Conservation (phyloP, 2,329 filamentous ascomycete genomes). For the Fusarium buxicola region DNA sequence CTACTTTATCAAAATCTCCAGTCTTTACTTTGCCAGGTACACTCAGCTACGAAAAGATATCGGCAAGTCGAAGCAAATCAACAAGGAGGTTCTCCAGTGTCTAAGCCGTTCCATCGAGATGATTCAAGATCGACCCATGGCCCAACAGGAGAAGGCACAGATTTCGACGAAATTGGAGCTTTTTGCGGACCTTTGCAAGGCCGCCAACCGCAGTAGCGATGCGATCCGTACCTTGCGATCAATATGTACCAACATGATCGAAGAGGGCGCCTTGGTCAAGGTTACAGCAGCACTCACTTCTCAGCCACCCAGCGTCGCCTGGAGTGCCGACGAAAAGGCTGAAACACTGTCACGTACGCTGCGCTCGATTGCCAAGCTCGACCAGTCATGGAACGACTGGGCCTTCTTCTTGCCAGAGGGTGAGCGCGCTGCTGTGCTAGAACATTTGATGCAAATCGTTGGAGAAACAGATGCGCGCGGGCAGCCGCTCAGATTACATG, state of each 20-base stretch:
- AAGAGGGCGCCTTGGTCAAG: conserved; percentile 65
- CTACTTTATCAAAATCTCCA: conserved; percentile 75
- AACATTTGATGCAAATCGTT: conserved; percentile 68
- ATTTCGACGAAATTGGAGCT: conserved; percentile 74
- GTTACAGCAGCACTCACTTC: conserved; percentile 63
- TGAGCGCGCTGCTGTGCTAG: conserved; percentile 68
- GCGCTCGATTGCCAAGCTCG: conserved; percentile 69
- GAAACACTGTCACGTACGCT: conserved; percentile 69
- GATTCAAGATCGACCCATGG: conserved; percentile 64
- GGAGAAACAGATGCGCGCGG: conserved; percentile 51
- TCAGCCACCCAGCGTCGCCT: conserved; percentile 63
- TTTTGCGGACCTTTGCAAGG: conserved; percentile 70
- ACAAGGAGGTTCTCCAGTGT: conserved; percentile 62
- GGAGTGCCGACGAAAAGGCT: conserved; percentile 63
- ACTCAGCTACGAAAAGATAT: conserved; percentile 61
- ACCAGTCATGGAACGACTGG: conserved; percentile 67
- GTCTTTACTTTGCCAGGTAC: conserved; percentile 76
- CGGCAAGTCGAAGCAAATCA: conserved; percentile 51
- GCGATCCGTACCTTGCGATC: conserved; percentile 68
- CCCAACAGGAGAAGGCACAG: conserved; percentile 70
- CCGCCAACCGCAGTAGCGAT: conserved; percentile 64
- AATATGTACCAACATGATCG: conserved; percentile 71
- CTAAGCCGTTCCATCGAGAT: conserved; percentile 73
- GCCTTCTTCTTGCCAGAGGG: conserved; percentile 62
- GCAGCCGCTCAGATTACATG: conserved; percentile 55